These are phyloP conservation scores for Flaveria trinervia DNA, from an alignment of 129 eudicot genomes.

Conservation along the genomic window DNA sequence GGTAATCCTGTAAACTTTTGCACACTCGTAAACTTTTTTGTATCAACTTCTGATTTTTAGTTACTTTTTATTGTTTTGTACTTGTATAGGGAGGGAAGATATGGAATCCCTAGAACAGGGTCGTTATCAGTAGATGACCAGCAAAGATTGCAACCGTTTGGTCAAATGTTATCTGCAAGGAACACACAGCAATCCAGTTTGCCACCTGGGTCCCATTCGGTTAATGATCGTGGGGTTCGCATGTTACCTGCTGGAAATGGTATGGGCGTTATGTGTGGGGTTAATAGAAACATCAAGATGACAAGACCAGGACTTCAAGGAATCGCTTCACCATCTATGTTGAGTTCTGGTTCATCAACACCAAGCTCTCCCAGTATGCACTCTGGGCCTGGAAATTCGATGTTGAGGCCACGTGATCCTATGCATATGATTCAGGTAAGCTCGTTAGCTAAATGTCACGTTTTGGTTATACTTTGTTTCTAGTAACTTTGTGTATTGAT, in stretches of 20 bases:
- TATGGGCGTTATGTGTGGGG: constrained; percentile 43
- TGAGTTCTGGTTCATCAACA: constrained; percentile 21
- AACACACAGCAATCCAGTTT: constrained; percentile 29
- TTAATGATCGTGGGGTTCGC: constrained; percentile 56
- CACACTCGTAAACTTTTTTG: background rate
- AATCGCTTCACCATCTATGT: constrained; percentile 53
- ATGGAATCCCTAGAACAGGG: constrained; percentile 54
- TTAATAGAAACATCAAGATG: constrained; percentile 52
- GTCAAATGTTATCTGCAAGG: constrained; percentile 58
- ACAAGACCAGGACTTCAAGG: constrained; percentile 71
- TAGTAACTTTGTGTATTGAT: background rate
- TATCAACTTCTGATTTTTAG: background rate
- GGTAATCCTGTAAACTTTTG: constrained; percentile 42
- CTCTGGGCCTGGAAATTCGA: constrained; percentile 59
- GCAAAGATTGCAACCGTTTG: constrained; percentile 67
- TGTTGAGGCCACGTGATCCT: constrained; percentile 58
- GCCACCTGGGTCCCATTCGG: constrained; percentile 61
- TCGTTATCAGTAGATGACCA: constrained; percentile 67
- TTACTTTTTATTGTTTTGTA: background rate
- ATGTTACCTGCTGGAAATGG: constrained; percentile 55
- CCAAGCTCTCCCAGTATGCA: constrained; percentile 46
- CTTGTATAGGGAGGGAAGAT: constrained; percentile 59
- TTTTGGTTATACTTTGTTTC: background rate
- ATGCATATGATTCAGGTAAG: constrained; percentile 64
- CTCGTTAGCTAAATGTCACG: background rate